Evolutionary conservation across 2,329 filamentous ascomycete species (phyloP), one percentile per base, ranked within the genome.

Genomic region (Diaporthe batatas): DNA sequence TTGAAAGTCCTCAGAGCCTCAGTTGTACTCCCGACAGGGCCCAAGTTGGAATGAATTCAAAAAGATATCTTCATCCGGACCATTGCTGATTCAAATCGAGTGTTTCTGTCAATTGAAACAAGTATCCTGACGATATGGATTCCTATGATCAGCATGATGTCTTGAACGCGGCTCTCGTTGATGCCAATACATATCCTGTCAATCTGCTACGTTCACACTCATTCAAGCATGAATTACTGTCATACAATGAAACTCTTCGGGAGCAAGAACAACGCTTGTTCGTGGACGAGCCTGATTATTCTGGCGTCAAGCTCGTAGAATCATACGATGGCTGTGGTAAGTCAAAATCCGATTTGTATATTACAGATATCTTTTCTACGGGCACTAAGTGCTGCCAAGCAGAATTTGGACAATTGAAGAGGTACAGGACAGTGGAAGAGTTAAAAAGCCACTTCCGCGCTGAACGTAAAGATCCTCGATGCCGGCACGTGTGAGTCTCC

Each of bases 401-500:
- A 58, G 55, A 16, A 11, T 58, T 23, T 12, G 34, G 34, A 7
- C 34, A 21, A 16, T 16, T 58, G n/a, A 7, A 25, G 21, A 39
- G 34, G 18, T 58, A 58, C 34, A 58, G 55, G n/a, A 58, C 55
- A 18, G 55, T 58, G 34, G 34, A 58, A 2, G 55, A 58, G 12
- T 58, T 58, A n/a, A 23, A 12, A 25, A 42, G 12, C 21, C 55
- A 58, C 34, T 58, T 58, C 55, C 34, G 42, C 12, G 21, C 34
- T 42, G 55, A 16, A 2, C 34, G 55, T 18, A 42, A 42, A 25
- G 55, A 58, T n/a, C 55, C 55, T 4, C 55, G 5, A 18, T 58
- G 34, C 34, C 55, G 55, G 12, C 34, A 58, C 25, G 32, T 58
- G 55, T 58, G 7, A 39, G 55, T 42, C 8, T 39, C 3, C 34